Evolutionary conservation across 2,329 filamentous ascomycete species (phyloP).

Genomic region (Sordariomycetes sp.): DNA sequence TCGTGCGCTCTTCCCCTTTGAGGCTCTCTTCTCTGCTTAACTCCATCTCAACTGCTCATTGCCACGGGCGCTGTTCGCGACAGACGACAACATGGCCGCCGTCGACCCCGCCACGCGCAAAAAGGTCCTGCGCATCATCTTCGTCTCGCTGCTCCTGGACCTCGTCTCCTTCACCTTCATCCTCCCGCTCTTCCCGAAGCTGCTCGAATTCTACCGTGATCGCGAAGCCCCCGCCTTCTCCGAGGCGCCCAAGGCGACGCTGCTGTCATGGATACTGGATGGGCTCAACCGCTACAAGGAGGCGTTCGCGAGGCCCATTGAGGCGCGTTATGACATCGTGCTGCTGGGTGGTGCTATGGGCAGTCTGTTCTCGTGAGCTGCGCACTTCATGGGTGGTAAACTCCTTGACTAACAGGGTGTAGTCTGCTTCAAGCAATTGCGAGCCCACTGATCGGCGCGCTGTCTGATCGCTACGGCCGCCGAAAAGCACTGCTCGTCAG

Average conservation of each 20-base stretch:
- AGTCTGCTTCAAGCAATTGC: constrained; percentile 86
- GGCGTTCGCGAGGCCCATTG: constrained; percentile 83
- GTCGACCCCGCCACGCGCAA: constrained; percentile 55
- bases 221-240: constrained; percentile 52
- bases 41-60: too few relatives aligned
- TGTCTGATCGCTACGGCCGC: constrained; percentile 84
- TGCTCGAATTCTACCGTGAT: constrained; percentile 92
- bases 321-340: constrained; percentile 94
- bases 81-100: constrained; percentile 32
- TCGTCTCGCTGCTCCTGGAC: constrained; percentile 82
- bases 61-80: constrained; percentile 15
- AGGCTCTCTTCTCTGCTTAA: too few relatives aligned
- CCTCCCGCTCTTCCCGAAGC: constrained; percentile 86
- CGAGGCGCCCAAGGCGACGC: constrained; percentile 40
- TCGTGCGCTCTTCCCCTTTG: too few relatives aligned
- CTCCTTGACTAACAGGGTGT: background rate
- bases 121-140: constrained; percentile 77
- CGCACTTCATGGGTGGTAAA: background rate
- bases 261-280: constrained; percentile 70
- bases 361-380: constrained; percentile 67
- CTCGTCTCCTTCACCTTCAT: constrained; percentile 98
- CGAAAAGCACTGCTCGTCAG: constrained; percentile 79
- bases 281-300: constrained; percentile 94
- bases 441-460: constrained; percentile 78
- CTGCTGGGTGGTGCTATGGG: constrained; percentile 88